Conservation (phyloP, 352 stramenopile genomes). For the Phytopythium chamaehyphon region DNA sequence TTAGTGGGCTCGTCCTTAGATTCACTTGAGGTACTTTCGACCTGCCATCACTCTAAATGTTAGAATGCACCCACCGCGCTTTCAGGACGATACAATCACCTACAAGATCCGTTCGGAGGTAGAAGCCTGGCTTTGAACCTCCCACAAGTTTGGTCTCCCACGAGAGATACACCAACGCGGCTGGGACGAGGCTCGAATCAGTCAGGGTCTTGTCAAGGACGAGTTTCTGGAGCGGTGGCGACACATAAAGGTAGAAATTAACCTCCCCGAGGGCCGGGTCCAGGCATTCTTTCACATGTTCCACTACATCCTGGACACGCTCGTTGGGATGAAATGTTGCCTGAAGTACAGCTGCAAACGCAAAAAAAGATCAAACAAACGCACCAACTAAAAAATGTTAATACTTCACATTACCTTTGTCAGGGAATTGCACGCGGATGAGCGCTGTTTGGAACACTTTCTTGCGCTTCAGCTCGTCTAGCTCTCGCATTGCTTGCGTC, state of each 20-base stretch:
- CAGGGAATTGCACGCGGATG: slow-evolving; percentile 80
- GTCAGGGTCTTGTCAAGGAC: slow-evolving; percentile 45
- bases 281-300: slow-evolving; percentile 57
- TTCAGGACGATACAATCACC: slow-evolving; percentile 1
- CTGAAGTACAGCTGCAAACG: slow-evolving; percentile 59
- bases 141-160: slow-evolving; percentile 42
- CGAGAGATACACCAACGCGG: slow-evolving; percentile 70
- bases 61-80: too few relatives aligned
- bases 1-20: slow-evolving; percentile 29
- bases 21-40: slow-evolving; percentile 27
- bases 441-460: slow-evolving; percentile 73
- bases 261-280: slow-evolving; percentile 12
- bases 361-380: too few relatives aligned
- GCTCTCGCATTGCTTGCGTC: slow-evolving; percentile 83
- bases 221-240: slow-evolving; percentile 69
- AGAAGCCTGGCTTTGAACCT: slow-evolving; percentile 29
- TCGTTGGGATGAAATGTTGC: slow-evolving; percentile 83
- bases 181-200: slow-evolving; percentile 72
- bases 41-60: slow-evolving; percentile 12
- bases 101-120: slow-evolving; percentile 62
- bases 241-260: slow-evolving; percentile 78
- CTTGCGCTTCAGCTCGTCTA: slow-evolving; percentile 83
- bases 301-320: slow-evolving; percentile 64
- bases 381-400: too few relatives aligned
- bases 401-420: slow-evolving; percentile 43